Base-by-base conservation (phyloP, 2,329 filamentous ascomycete species). In the Didymella sp. region DNA sequence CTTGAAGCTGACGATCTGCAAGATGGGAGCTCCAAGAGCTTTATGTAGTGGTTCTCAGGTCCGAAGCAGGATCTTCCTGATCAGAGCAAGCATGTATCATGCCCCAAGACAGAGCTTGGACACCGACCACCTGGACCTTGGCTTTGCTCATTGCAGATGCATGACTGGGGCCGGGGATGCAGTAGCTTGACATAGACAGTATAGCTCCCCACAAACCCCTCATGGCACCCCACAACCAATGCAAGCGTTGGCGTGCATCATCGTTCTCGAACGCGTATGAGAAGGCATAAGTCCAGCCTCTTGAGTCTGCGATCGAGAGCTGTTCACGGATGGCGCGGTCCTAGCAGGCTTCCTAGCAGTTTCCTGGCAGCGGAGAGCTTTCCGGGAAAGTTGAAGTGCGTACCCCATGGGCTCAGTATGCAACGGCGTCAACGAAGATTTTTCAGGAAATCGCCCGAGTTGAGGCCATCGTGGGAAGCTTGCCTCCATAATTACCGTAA, bases 141-240 rank as follows among this genome's bases (percentile, higher is more conserved):
- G 63, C 59, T 51, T 59, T 43, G 47, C 52, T 56, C 30, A 42
- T 24, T 51, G 37, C 27, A 47, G 24, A 38, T 45, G 41, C 38
- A 49, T 57, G 48, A 47, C 51, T 56, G 17, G 46, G 47, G 38
- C 47, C 31, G 56, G 44, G 56, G 61, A 59, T 61, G 60, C 58
- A 61, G 56, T 64, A 58, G 61, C 47, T 51, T 58, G 56, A 51
- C 45, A 55, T 62, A 21, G 49, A 63, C 35, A 15, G 17, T 21
- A 35, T 19, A 28, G 47, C 44, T 63, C 66, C 64, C 66, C 66
- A 63, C 64, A 62, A 61, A 61, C 43, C 53, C 61, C 59, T 60
- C 61, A 59, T 56, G 31, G 13, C 52, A 62, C 64, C 61, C 62
- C 67, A 63, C 54, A 62, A 56, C 45, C 41, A 35, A 38, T 55